phyloP scores from a whole-genome alignment of 306 rosid genomes.

The Pyrus communis region DNA sequence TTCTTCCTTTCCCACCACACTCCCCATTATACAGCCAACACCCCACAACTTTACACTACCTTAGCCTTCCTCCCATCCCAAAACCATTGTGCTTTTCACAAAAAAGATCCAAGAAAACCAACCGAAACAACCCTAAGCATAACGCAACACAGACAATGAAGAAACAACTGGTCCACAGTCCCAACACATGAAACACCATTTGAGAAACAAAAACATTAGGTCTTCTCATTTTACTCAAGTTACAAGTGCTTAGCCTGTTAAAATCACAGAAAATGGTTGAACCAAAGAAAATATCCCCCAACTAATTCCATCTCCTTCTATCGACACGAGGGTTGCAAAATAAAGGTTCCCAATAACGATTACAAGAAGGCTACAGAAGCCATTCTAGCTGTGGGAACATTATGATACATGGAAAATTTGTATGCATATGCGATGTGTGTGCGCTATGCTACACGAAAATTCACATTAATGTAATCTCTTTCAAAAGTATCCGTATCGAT shows the following conservation, averaged over 20 bases:
- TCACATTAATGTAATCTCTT: background rate
- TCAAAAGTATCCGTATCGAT: background rate
- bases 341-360: background rate
- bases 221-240: background rate
- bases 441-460: background rate
- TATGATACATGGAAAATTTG: background rate
- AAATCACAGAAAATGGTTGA: background rate
- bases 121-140: background rate
- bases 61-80: background rate
- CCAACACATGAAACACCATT: background rate
- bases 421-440: background rate
- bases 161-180: background rate
- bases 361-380: background rate
- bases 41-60: background rate
- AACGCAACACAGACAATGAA: background rate
- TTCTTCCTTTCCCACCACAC: background rate
- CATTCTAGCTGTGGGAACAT: background rate
- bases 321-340: background rate
- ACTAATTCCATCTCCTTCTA: background rate
- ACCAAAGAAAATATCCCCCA: background rate
- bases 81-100: background rate
- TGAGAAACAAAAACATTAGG: background rate
- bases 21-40: background rate
- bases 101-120: background rate
- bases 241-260: background rate